Conservation (phyloP, 2,329 filamentous ascomycete genomes). For the Dendrostoma leiphaemia region DNA sequence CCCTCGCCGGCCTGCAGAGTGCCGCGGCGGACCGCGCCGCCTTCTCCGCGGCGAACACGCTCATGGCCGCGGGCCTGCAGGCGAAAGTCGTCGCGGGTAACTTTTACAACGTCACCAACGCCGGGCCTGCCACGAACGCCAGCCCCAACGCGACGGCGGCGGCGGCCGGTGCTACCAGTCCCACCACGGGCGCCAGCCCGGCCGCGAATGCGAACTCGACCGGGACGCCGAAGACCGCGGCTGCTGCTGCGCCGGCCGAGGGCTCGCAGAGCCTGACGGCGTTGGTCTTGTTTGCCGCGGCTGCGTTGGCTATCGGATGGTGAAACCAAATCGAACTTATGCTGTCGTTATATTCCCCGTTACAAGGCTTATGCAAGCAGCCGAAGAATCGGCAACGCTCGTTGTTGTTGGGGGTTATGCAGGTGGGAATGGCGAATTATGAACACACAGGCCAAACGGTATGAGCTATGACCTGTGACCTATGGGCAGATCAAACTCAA, state of each 20-base stretch:
- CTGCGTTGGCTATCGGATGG: neutral
- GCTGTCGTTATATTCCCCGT: too few relatives aligned
- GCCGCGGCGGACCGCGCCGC: slow-evolving; percentile 30
- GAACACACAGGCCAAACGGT: too few relatives aligned
- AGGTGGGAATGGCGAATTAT: too few relatives aligned
- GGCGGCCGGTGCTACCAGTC: neutral
- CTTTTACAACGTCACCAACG: slow-evolving; percentile 38
- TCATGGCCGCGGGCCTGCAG: slow-evolving; percentile 30
- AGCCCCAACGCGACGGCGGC: neutral
- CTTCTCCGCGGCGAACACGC: slow-evolving; percentile 31
- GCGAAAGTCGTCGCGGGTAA: slow-evolving; percentile 34
- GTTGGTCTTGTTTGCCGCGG: slow-evolving; percentile 1
- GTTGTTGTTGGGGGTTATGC: too few relatives aligned
- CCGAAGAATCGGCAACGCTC: too few relatives aligned
- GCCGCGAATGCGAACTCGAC: slow-evolving; percentile 6
- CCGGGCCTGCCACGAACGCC: slow-evolving; percentile 25
- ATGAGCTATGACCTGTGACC: too few relatives aligned
- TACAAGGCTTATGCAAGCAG: too few relatives aligned
- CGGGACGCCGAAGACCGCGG: neutral
- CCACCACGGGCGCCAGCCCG: slow-evolving; percentile 24
- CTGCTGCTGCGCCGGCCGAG: neutral
- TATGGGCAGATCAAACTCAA: too few relatives aligned
- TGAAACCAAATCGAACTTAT: neutral
- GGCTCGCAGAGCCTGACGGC: slow-evolving; percentile 7
- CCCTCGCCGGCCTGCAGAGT: slow-evolving; percentile 25